Evolutionary conservation across 108 stramenopile genomes (phyloP), one percentile per base, ranked within the genome.

Genomic region (Skeletonema tropicum): DNA sequence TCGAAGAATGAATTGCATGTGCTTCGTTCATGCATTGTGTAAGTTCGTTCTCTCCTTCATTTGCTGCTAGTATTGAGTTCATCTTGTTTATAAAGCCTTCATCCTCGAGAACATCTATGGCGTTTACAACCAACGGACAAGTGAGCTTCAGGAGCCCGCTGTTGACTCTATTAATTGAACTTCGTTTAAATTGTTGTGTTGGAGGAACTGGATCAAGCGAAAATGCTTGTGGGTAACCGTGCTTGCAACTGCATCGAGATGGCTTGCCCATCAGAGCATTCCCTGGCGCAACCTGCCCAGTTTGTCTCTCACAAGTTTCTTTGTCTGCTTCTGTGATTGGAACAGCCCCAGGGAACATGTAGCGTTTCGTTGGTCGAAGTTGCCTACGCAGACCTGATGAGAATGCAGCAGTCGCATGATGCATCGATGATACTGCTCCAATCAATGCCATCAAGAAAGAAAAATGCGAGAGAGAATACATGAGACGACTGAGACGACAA

Each of bases 201-300:
- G 60, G 55, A 7, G 82, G 77, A 17, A 66, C 39, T 49, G 83
- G 83, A 79, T 83, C 74, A 33, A 83, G 32, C 4, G 74, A 60
- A 71, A 78, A 83, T 48, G 76, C 78, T 48, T 83, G 83, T 6
- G 83, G 66, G 48, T 55, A 83, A n/a, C 74, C 78, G 70, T 83
- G 78, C 21, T 39, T 58, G 39, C 83, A 83, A 13, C 13, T 30
- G 11, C 74, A 75, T 30, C 32, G 14, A n/a, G 64, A 32, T 1
- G 83, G 83, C 39, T 79, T 67, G 14, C 83, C 83, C 63, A 83
- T 25, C 5, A 78, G 42, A 23, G 83, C 83, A 42, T 61, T 42
- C 2, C 39, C 19, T 7, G 83, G 77, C 23, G 58, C 48, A 29
- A 12, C 38, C 49, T 83, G 83, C 11, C 73, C 77, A 6, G 83